A percentile compares a stretch with the other conserved stretches of the same genome.
phyloP scores from a whole-genome alignment of 2,329 filamentous ascomycete genomes.

The Paraphaeosphaeria minitans region DNA sequence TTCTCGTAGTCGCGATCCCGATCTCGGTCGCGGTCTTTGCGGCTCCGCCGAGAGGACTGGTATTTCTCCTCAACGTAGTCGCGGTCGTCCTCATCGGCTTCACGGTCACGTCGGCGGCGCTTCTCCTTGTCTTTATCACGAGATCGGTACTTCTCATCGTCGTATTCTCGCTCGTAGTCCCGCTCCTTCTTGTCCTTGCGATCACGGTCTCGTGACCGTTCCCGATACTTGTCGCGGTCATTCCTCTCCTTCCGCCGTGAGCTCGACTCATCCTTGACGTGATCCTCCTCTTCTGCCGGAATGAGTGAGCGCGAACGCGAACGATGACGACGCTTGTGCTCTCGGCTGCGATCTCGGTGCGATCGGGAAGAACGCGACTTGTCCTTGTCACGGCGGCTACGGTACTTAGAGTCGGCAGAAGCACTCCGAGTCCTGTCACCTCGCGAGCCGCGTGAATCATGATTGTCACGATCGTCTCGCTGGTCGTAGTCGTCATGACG shows the following conservation, averaged over 20 bases:
- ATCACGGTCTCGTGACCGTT: slow-evolving; percentile 49
- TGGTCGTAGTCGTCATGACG: slow-evolving; percentile 44
- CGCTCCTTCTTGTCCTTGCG: slow-evolving; percentile 56
- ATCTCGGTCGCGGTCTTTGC: slow-evolving; percentile 52
- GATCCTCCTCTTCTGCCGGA: slow-evolving; percentile 38
- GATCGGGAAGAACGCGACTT: slow-evolving; percentile 52
- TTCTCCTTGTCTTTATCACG: slow-evolving; percentile 49
- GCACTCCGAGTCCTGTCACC: slow-evolving; percentile 66
- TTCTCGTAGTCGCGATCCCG: slow-evolving; percentile 34
- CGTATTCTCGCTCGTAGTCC: slow-evolving; percentile 55
- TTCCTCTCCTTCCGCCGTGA: slow-evolving; percentile 46
- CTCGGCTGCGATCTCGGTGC: slow-evolving; percentile 53
- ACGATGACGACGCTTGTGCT: slow-evolving; percentile 51
- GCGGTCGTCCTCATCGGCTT: slow-evolving; percentile 40
- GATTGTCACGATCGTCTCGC: slow-evolving; percentile 51
- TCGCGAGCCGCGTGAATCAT: slow-evolving; percentile 52
- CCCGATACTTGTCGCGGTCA: slow-evolving; percentile 40
- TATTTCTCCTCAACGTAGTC: slow-evolving; percentile 48
- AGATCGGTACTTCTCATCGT: slow-evolving; percentile 49
- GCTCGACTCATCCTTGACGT: slow-evolving; percentile 34
- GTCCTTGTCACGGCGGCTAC: slow-evolving; percentile 58
- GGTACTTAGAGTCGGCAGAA: slow-evolving; percentile 66
- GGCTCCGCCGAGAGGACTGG: slow-evolving; percentile 50
- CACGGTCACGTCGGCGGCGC: slow-evolving; percentile 58
- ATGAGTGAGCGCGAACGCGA: slow-evolving; percentile 46